Base-by-base conservation (phyloP, 2,329 filamentous ascomycete species). In the Talaromyces rugulosus region DNA sequence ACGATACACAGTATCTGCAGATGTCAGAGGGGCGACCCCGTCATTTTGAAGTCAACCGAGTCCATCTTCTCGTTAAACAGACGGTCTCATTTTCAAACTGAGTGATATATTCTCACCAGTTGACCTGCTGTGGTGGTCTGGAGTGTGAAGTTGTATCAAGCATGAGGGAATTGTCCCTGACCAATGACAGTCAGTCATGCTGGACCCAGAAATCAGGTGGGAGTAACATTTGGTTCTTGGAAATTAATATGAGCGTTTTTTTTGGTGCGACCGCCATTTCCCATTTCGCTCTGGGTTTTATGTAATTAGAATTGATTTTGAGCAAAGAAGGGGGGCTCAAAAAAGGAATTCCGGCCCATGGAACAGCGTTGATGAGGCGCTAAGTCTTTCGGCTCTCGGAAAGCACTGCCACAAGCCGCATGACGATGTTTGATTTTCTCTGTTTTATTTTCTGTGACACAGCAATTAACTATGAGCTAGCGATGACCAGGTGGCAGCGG, bases 241-340 rank as follows among this genome's bases (percentile, higher is more conserved):
- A 16, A 27, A 5, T 8, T 44, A 50, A 27, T 58, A 58, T 58
- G 56, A 58, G 56, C 27, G 27, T 18, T 58, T 58, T 57, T 57
- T 47, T n/a, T n/a, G n/a, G 23, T 18, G 11, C 33, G 14, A 36
- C 33, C n/a, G 11, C 18, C 23, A 23, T 23, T 23, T 44, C 40
- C 18, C 40, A 9, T 18, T 12, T 44, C 18, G 14, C 12, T n/a
- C 23, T 16, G 40, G 8, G 42, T 47, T 14, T 11, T n/a, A 4
- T 18, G 44, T 36, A 11, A 36, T 36, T 36, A 1, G 34, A 4
- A 14, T 23, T 36, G 34, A 36, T 12, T 14, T 14, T 36, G 34
- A 16, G 23, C 23, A 14, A 36, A 16, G 14, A 5, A 14, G 14
- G 33, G 14, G 33, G 33, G 12, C 33, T 11, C 14, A 36, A 16